Conservation (phyloP, 495 filamentous ascomycete genomes). For the Venustampulla echinocandica region DNA sequence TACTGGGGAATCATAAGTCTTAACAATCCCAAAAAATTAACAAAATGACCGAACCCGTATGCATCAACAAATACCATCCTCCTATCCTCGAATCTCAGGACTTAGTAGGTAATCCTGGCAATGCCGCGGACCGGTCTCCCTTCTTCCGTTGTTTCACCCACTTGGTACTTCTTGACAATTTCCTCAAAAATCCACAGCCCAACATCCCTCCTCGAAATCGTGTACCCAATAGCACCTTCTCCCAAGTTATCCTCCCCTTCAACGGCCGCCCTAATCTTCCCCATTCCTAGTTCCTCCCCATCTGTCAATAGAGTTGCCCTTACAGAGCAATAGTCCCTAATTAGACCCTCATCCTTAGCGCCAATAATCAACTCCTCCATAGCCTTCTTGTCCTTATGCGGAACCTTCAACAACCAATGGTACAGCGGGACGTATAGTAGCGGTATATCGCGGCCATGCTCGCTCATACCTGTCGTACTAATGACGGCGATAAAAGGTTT, state of each 20-base stretch:
- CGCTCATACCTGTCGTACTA: slow-evolving; percentile 6
- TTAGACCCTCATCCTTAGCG: neutral
- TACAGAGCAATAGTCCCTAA: neutral
- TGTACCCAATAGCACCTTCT: slow-evolving; percentile 7
- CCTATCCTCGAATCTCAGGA: too few relatives aligned
- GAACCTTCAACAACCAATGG: neutral
- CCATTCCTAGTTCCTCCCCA: neutral
- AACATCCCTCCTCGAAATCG: slow-evolving; percentile 9
- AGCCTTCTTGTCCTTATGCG: slow-evolving; percentile 7
- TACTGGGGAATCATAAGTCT: too few relatives aligned
- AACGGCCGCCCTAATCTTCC: neutral
- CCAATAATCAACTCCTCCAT: slow-evolving; percentile 4
- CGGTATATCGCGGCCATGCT: slow-evolving; percentile 6
- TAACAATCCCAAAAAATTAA: too few relatives aligned
- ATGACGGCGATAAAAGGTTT: slow-evolving; percentile 3
- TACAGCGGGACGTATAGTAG: slow-evolving; percentile 1
- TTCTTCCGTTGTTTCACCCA: too few relatives aligned
- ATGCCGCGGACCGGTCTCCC: too few relatives aligned
- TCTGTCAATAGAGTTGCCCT: slow-evolving; percentile 4
- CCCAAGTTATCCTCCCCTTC: neutral
- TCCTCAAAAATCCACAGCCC: slow-evolving; percentile 6
- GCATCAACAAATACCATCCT: too few relatives aligned
- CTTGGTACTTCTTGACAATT: too few relatives aligned
- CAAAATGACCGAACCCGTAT: too few relatives aligned
- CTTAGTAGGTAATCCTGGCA: too few relatives aligned